Percentiles rank a stretch among this genome's conserved stretches.
Conservation (phyloP, 257 asterid species). For the Solanum infundibuliforme region DNA sequence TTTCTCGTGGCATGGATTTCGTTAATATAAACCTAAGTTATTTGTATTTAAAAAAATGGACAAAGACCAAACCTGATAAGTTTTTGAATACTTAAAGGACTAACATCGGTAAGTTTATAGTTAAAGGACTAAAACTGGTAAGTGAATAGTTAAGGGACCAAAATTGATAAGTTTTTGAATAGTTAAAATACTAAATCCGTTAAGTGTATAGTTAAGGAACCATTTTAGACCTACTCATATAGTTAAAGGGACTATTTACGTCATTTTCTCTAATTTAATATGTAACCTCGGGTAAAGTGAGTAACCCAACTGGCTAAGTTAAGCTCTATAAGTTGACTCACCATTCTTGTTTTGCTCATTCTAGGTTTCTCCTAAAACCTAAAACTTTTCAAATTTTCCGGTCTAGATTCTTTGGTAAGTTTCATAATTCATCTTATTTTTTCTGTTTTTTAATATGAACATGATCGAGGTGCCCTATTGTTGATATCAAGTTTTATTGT, state of each 20-base stretch:
- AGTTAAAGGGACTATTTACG: no score
- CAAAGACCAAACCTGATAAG: no score
- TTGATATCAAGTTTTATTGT: background rate
- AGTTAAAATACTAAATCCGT: no score
- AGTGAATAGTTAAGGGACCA: no score
- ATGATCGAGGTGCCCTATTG: background rate
- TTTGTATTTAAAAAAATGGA: no score
- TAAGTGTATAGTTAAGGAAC: rapidly evolving
- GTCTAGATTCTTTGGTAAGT: background rate
- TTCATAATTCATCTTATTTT: background rate
- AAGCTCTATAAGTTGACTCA: background rate
- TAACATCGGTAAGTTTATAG: no score
- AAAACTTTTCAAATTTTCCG: background rate
- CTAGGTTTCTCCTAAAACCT: background rate
- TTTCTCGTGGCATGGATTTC: no score
- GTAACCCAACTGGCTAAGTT: background rate
- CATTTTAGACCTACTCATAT: no score
- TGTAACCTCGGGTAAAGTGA: background rate
- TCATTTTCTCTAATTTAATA: background rate
- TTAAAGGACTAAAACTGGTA: no score
- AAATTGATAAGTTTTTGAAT: no score
- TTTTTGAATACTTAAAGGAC: no score
- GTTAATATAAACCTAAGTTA: no score
- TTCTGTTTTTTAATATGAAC: background rate
- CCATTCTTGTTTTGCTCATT: background rate